Evolutionary conservation across 768 basidiomycete genomes (phyloP).

Genomic region (Boletus speciosus): DNA sequence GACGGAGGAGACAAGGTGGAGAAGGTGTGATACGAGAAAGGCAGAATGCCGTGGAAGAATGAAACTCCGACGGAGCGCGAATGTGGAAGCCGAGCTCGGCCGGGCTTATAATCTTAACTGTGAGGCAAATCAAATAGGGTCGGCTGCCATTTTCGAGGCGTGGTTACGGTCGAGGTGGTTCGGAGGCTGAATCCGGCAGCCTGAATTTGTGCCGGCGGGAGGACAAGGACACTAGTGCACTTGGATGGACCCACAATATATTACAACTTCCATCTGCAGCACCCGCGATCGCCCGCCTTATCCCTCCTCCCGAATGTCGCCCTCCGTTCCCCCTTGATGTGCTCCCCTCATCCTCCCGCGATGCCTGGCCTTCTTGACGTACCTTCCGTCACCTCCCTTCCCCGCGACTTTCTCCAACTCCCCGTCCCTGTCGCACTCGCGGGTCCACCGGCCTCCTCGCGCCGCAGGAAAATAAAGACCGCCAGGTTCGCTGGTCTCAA

Average conservation of each 20-base stretch:
- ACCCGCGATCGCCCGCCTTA: not conserved
- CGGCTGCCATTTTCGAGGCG: not conserved
- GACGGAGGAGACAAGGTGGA: conserved; percentile 35
- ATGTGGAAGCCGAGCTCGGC: conserved; percentile 20
- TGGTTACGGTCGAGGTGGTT: not conserved
- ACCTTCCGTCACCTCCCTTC: conserved; percentile 2
- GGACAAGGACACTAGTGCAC: not conserved
- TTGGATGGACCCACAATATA: not conserved
- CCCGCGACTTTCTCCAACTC: conserved; percentile 26
- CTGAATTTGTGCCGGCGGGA: conserved; percentile 10
- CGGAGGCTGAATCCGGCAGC: conserved; percentile 10
- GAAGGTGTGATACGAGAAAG: conserved; percentile 27
- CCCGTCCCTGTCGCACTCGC: conserved; percentile 43
- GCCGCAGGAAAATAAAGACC: conserved; percentile 34
- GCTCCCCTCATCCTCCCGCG: conserved; percentile 3
- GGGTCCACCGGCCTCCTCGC: conserved; percentile 15
- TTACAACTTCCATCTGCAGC: conserved; percentile 5
- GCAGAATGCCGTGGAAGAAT: conserved; percentile 29
- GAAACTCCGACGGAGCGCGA: conserved; percentile 37
- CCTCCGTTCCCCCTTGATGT: not conserved
- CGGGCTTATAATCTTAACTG: not conserved
- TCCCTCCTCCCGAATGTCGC: conserved; percentile 1
- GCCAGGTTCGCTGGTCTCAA: conserved; percentile 38
- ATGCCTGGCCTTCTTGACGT: not conserved
- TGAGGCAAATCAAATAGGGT: not conserved